A percentile compares a stretch with the other conserved stretches of the same genome.
These are phyloP conservation scores for Castanopsis chinensis DNA, from an alignment of 306 rosid genomes.

Conservation along the genomic window DNA sequence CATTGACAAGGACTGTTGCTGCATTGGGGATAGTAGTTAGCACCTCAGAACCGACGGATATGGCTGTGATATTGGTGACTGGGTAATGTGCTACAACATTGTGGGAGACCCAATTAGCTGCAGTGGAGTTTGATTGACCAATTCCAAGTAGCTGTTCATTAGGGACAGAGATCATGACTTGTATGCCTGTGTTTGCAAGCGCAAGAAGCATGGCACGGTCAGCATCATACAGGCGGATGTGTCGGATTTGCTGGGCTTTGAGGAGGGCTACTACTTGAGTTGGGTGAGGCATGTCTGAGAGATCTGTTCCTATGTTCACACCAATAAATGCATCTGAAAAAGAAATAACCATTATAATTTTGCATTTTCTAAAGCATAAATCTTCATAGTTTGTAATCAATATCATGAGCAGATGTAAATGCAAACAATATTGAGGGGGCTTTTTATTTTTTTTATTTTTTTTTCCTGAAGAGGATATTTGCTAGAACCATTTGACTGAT, in stretches of 20 bases:
- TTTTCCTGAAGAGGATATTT: neutral
- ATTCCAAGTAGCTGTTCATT: slow-evolving; percentile 76
- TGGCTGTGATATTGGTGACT: slow-evolving; percentile 78
- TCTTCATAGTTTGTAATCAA: neutral
- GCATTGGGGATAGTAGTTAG: slow-evolving; percentile 65
- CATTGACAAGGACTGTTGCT: slow-evolving; percentile 65
- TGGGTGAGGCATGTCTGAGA: slow-evolving; percentile 84
- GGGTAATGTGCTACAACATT: slow-evolving; percentile 85
- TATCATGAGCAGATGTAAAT: neutral
- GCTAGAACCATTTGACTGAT: neutral
- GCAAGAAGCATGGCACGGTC: slow-evolving; percentile 78
- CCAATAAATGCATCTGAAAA: slow-evolving; percentile 70
- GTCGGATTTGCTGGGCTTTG: slow-evolving; percentile 70
- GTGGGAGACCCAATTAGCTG: slow-evolving; percentile 81
- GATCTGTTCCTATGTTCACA: slow-evolving; percentile 82
- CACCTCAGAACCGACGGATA: slow-evolving; percentile 81
- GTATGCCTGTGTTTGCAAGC: slow-evolving; percentile 70
- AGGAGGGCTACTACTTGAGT: slow-evolving; percentile 80
- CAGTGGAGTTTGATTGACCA: slow-evolving; percentile 76
- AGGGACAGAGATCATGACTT: slow-evolving; percentile 69
- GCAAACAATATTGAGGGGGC: neutral
- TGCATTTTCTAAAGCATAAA: neutral
- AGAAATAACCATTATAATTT: slow-evolving; percentile 16
- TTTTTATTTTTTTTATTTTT: neutral
- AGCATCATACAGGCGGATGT: slow-evolving; percentile 62